These are phyloP conservation scores for Thalassiosira mediterranea DNA, from an alignment of 352 stramenopile species.

Conservation along the genomic window DNA sequence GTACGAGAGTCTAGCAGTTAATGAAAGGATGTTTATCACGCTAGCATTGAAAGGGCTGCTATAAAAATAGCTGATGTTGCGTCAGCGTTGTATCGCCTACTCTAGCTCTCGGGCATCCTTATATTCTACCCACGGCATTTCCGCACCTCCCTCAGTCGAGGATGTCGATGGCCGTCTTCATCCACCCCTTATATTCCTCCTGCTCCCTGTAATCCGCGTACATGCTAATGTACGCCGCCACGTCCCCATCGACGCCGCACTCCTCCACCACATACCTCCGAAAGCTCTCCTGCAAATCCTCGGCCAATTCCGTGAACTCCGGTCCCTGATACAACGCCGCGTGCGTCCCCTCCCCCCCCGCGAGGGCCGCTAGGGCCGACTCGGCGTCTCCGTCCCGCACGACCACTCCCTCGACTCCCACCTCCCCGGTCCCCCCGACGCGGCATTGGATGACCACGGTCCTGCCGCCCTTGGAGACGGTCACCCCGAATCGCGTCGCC, in stretches of 20 bases:
- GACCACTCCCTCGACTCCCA: constrained; percentile 57
- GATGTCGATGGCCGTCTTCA: constrained; percentile 60
- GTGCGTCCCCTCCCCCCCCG: constrained; percentile 30
- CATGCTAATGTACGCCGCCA: constrained; percentile 72
- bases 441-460: constrained; percentile 67
- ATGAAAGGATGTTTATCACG: too few relatives aligned
- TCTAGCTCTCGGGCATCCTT: too few relatives aligned
- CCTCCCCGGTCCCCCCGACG: constrained; percentile 32
- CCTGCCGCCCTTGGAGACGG: constrained; percentile 65
- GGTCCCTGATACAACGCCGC: constrained; percentile 69
- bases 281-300: constrained; percentile 70
- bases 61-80: too few relatives aligned
- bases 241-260: constrained; percentile 61
- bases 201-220: constrained; percentile 76
- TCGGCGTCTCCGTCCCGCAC: constrained; percentile 42
- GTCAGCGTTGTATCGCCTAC: too few relatives aligned
- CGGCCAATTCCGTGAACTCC: constrained; percentile 69
- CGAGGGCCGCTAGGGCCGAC: constrained; percentile 11
- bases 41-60: too few relatives aligned
- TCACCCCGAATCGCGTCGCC: constrained; percentile 64
- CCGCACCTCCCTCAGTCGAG: constrained; percentile 20
- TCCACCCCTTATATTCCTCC: constrained; percentile 65
- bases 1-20: too few relatives aligned
- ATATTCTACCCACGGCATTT: too few relatives aligned
- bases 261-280: constrained; percentile 60